Conservation (phyloP, 495 filamentous ascomycete species). For the Aspergillus bertholletiae region DNA sequence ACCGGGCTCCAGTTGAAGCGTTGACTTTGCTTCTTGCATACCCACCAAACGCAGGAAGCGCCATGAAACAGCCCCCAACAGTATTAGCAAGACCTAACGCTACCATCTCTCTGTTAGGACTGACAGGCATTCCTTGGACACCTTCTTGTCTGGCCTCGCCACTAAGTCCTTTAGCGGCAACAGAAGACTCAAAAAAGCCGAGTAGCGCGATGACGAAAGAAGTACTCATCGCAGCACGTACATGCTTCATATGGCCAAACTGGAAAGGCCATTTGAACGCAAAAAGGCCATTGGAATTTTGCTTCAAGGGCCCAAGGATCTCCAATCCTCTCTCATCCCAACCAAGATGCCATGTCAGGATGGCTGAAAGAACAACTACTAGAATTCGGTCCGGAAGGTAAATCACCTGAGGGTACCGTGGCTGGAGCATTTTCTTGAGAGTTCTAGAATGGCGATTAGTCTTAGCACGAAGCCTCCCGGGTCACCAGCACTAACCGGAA, state of each 20-base stretch:
- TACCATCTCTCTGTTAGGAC: constrained; percentile 90
- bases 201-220: constrained; percentile 91
- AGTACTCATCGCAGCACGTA: constrained; percentile 84
- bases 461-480: background rate
- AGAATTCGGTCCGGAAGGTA: constrained; percentile 92
- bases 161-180: constrained; percentile 90
- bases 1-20: constrained; percentile 82
- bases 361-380: constrained; percentile 81
- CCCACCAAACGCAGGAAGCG: constrained; percentile 89
- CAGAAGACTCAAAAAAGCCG: constrained; percentile 96
- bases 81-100: constrained; percentile 89
- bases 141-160: constrained; percentile 51
- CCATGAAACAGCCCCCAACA: constrained; percentile 85
- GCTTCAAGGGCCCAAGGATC: constrained; percentile 76
- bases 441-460: constrained; percentile 45
- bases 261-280: constrained; percentile 83
- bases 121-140: constrained; percentile 72
- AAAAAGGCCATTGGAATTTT: constrained; percentile 58
- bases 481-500: constrained; percentile 53
- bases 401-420: constrained; percentile 73
- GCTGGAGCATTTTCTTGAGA: constrained; percentile 78
- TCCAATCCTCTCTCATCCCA: constrained; percentile 82
- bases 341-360: constrained; percentile 71
- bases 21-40: constrained; percentile 98
- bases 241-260: constrained; percentile 67